phyloP scores from a whole-genome alignment of 164 flowering plant species.

The Litsea cubeba region DNA sequence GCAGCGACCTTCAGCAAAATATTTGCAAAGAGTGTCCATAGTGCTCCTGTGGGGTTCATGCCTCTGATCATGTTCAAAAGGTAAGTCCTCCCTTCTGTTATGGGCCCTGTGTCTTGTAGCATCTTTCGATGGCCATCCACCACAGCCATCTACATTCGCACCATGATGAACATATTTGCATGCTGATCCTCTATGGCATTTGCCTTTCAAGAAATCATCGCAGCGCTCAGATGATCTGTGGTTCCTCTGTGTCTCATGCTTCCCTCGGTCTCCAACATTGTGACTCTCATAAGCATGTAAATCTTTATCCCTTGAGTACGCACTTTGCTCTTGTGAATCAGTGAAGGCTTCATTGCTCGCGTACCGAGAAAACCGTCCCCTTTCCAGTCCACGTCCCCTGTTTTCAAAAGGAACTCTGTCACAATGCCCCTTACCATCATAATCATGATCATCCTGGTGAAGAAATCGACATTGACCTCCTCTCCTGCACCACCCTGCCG shows the following conservation, averaged over 20 bases:
- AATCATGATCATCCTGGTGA: slow-evolving; percentile 38
- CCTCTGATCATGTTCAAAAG: slow-evolving; percentile 32
- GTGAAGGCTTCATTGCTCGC: slow-evolving; percentile 7
- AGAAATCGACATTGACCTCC: slow-evolving; percentile 51
- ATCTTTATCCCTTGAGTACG: slow-evolving; percentile 13
- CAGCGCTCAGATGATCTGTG: slow-evolving; percentile 29
- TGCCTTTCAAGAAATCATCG: slow-evolving; percentile 41
- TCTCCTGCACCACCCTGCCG: slow-evolving; percentile 54
- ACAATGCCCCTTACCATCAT: slow-evolving; percentile 29
- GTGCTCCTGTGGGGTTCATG: slow-evolving; percentile 21
- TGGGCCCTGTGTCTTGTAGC: slow-evolving; percentile 31
- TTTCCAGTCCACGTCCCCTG: slow-evolving; percentile 37
- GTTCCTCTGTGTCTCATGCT: slow-evolving; percentile 20
- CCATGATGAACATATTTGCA: slow-evolving; percentile 48
- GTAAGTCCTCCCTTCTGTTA: slow-evolving; percentile 25
- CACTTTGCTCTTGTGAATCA: slow-evolving; percentile 21
- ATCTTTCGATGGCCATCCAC: slow-evolving; percentile 14
- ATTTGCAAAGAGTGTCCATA: slow-evolving; percentile 48
- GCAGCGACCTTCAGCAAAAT: slow-evolving; percentile 61
- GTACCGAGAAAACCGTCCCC: slow-evolving; percentile 26
- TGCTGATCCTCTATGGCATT: slow-evolving; percentile 44
- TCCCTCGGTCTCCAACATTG: slow-evolving; percentile 21
- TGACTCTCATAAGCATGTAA: slow-evolving; percentile 10
- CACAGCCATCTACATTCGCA: slow-evolving; percentile 27
- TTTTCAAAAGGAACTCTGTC: slow-evolving; percentile 18